Conservation (phyloP, 441 rosid genomes). For the Syzygium syzygioides region DNA sequence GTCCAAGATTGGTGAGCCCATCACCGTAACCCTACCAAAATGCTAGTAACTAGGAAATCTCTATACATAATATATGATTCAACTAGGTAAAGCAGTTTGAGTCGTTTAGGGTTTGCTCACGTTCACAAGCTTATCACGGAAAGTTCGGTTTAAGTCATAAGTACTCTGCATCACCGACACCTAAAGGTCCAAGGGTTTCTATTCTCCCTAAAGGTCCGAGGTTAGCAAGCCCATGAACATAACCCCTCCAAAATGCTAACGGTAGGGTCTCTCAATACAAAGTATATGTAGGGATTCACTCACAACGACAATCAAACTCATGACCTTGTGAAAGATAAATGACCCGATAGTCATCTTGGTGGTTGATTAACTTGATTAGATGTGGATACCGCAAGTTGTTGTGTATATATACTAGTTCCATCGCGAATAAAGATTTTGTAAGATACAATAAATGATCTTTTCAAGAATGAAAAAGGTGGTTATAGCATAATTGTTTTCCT, state of each 20-base stretch:
- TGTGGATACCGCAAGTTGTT: not conserved
- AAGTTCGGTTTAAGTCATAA: not conserved
- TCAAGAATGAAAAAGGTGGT: not conserved
- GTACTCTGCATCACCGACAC: not conserved
- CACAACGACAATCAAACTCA: not conserved
- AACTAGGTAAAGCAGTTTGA: not conserved
- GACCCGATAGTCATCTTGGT: not conserved
- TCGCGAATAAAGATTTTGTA: not conserved
- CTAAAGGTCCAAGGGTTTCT: not conserved
- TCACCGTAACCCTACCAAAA: fast-evolving
- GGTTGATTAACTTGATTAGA: not conserved
- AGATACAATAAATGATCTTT: not conserved
- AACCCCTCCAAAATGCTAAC: not conserved
- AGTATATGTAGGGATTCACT: not conserved
- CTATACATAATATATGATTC: not conserved
- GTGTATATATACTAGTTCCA: not conserved
- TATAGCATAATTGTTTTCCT: not conserved
- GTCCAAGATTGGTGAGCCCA: not conserved
- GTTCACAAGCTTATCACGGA: not conserved
- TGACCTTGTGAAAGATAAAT: fast-evolving
- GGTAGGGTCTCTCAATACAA: fast-evolving
- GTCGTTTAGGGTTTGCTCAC: not conserved
- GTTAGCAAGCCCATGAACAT: not conserved
- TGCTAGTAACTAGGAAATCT: not conserved
- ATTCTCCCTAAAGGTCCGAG: not conserved